These are phyloP conservation scores for Rhodotorula sp. DNA, from an alignment of 1,284 basidiomycete genomes.

Conservation along the genomic window DNA sequence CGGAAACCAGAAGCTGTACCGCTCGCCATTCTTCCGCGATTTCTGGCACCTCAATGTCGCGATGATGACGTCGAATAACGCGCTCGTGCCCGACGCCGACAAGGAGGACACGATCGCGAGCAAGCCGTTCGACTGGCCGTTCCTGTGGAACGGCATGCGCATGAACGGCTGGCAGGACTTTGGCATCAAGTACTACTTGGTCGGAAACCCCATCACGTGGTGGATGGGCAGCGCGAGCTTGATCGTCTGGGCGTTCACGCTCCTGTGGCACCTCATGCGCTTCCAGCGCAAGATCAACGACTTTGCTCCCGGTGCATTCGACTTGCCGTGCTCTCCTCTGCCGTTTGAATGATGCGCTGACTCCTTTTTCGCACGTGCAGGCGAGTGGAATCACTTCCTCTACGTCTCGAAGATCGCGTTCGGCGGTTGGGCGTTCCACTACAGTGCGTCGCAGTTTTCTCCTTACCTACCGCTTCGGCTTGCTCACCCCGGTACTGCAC, in stretches of 20 bases:
- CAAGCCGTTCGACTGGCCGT: conserved; percentile 90
- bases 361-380: conserved; percentile 49
- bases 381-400: conserved; percentile 91
- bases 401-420: conserved; percentile 90
- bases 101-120: conserved; percentile 97
- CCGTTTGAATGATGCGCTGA: not conserved
- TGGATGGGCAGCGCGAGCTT: conserved; percentile 78
- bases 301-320: conserved; percentile 73
- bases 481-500: not conserved
- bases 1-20: conserved; percentile 79
- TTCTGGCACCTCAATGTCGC: conserved; percentile 99
- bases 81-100: conserved; percentile 92
- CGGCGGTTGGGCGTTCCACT: conserved; percentile 91
- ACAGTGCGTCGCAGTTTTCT: conserved; percentile 59
- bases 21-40: conserved; percentile 90
- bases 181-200: conserved; percentile 88
- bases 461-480: not conserved
- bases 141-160: conserved; percentile 79
- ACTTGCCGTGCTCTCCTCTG: not conserved
- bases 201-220: conserved; percentile 92
- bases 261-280: conserved; percentile 74
- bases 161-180: conserved; percentile 96
- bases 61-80: conserved; percentile 99
- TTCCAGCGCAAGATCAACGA: conserved; percentile 86
- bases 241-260: conserved; percentile 59